phyloP scores from a whole-genome alignment of 2,329 filamentous ascomycete species.

The Thielaviopsis euricoi region DNA sequence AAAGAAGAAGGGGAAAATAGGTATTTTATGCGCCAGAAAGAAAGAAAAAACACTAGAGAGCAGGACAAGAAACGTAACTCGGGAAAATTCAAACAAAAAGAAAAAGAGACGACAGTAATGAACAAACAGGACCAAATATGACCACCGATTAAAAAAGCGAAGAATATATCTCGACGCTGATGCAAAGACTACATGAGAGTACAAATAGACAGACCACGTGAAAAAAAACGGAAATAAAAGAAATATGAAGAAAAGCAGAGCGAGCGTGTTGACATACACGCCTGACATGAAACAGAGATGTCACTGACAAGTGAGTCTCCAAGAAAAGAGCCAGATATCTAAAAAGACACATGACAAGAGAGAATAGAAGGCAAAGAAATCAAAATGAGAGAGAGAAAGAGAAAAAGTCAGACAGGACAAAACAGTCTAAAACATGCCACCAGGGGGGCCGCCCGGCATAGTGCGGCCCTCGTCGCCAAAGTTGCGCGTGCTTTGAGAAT shows the following conservation, averaged over 20 bases:
- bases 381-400: background rate
- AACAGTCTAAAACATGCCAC: slow-evolving; percentile 7
- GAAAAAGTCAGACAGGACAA: background rate
- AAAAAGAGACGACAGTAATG: background rate
- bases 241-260: too few species aligned
- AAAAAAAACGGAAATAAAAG: too few species aligned
- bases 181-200: too few species aligned
- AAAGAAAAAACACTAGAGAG: background rate
- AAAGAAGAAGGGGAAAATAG: background rate
- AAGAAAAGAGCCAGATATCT: too few species aligned
- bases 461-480: slow-evolving; percentile 5
- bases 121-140: too few species aligned
- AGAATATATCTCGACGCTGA: too few species aligned
- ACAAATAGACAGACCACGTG: too few species aligned
- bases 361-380: background rate
- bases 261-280: too few species aligned
- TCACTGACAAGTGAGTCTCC: too few species aligned
- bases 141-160: too few species aligned
- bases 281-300: too few species aligned
- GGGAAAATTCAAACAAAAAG: background rate
- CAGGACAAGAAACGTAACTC: background rate
- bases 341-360: background rate
- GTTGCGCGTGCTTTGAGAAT: background rate
- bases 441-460: slow-evolving; percentile 6
- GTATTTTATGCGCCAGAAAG: slow-evolving; percentile 4